Conservation (phyloP, 108 stramenopile genomes). For the Nannochloropsis granulata region DNA sequence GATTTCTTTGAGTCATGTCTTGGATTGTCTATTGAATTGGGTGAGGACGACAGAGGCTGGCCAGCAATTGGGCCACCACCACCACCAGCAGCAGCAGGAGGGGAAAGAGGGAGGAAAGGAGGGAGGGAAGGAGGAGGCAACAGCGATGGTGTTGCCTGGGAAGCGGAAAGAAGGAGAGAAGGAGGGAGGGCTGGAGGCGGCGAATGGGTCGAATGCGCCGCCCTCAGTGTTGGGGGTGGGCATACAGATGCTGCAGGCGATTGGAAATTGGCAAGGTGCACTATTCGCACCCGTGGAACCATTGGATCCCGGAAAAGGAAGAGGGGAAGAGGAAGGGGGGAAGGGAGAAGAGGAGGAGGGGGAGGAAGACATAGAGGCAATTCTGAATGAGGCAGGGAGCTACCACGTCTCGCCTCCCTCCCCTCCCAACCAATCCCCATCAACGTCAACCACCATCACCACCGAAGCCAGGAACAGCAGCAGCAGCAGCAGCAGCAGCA, state of each 20-base stretch:
- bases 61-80: no score
- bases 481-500: not conserved
- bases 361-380: not conserved
- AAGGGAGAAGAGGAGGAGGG: not conserved
- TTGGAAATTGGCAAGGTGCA: not conserved
- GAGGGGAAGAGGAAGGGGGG: constrained; percentile 4
- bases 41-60: not conserved
- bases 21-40: not conserved
- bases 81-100: no score
- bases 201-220: not conserved
- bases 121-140: not conserved
- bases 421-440: no score
- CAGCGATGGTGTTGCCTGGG: not conserved
- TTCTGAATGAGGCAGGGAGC: not conserved
- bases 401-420: no score
- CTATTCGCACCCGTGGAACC: not conserved
- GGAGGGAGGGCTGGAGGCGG: not conserved
- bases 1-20: constrained; percentile 37
- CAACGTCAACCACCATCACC: no score
- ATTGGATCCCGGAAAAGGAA: not conserved
- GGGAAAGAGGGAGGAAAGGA: not conserved
- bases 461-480: not conserved
- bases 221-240: not conserved
- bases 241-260: not conserved
- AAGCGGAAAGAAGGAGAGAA: not conserved